phyloP scores from a whole-genome alignment of 495 filamentous ascomycete species.

The Neurospora cerealis region DNA sequence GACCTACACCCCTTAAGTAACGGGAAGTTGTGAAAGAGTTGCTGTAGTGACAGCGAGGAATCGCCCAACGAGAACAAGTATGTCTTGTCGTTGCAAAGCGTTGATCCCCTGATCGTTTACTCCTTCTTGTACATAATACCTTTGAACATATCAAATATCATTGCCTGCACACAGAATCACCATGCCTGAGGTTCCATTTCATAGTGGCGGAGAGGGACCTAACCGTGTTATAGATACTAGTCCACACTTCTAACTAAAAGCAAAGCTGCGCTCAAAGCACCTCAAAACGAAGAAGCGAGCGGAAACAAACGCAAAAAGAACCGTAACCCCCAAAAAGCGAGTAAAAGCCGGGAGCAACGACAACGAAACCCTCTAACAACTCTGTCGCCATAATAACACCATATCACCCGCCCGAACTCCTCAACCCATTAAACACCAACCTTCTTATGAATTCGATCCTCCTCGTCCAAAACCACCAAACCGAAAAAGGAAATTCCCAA shows the following conservation, averaged over 20 bases:
- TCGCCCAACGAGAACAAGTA: neutral
- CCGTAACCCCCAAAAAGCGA: neutral
- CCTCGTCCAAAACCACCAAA: neutral
- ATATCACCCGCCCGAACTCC: neutral
- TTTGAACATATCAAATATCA: neutral
- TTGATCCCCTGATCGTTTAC: neutral
- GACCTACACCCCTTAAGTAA: slow-evolving; percentile 9
- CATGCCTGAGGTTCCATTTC: neutral
- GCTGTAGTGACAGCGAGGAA: neutral
- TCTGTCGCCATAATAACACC: neutral
- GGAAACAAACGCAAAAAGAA: neutral
- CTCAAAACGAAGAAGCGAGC: neutral
- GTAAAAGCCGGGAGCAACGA: neutral
- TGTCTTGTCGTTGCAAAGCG: neutral
- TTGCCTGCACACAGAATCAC: neutral
- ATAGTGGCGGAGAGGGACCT: neutral
- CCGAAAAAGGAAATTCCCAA: neutral
- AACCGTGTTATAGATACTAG: neutral
- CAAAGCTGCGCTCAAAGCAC: neutral
- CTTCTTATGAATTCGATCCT: neutral
- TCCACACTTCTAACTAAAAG: neutral
- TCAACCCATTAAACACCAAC: neutral
- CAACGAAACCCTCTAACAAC: neutral
- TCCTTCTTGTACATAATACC: neutral
- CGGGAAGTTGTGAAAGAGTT: neutral